Percentiles rank a stretch among this genome's conserved stretches.
These are phyloP conservation scores for Cenococcum geophilum DNA, from an alignment of 495 filamentous ascomycete species.

Conservation along the genomic window DNA sequence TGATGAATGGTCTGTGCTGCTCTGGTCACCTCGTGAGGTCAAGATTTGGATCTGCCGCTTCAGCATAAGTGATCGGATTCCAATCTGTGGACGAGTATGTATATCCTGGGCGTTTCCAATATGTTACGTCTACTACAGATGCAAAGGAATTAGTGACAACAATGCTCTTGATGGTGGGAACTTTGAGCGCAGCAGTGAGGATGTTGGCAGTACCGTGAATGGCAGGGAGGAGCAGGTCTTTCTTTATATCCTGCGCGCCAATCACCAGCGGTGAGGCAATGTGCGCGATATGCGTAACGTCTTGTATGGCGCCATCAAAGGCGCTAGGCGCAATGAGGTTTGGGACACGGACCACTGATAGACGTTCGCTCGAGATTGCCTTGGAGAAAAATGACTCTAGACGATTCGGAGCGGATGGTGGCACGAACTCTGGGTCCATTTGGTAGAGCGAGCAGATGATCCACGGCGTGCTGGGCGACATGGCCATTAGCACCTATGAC, in stretches of 20 bases:
- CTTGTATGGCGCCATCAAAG: background rate
- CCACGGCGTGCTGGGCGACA: background rate
- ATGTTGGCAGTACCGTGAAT: constrained; percentile 1
- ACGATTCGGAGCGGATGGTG: background rate
- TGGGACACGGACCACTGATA: background rate
- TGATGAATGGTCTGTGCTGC: background rate
- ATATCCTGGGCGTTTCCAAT: background rate
- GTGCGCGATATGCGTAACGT: constrained; percentile 1
- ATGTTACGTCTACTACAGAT: background rate
- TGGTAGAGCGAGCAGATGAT: background rate
- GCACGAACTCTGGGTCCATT: background rate
- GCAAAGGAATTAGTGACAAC: background rate
- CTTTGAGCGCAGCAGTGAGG: background rate
- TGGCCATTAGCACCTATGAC: background rate
- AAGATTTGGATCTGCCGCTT: background rate
- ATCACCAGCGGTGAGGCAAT: background rate
- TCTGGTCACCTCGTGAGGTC: background rate
- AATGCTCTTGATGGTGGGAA: background rate
- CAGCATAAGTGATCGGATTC: background rate
- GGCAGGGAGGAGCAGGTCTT: background rate
- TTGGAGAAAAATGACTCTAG: background rate
- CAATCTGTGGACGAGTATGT: background rate
- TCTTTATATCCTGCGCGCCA: background rate
- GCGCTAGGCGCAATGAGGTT: background rate
- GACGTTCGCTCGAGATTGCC: background rate